Evolutionary conservation across 164 flowering plant genomes (phyloP).

Genomic region (Nelumbo lutea): DNA sequence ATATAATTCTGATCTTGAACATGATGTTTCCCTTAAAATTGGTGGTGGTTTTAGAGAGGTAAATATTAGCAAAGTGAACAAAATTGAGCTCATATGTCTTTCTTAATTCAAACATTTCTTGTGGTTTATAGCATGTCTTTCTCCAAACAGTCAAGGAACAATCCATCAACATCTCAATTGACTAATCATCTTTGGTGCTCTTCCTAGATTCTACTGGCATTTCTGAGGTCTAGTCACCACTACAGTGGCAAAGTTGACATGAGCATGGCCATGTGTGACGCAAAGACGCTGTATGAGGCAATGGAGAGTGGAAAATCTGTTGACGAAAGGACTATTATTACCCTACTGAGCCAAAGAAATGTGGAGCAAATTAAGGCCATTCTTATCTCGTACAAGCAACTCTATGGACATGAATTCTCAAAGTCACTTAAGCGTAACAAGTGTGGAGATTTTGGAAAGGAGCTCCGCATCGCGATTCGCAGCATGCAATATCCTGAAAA

Average conservation of each 20-base stretch:
- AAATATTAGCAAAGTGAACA: neutral
- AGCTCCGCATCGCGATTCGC: conserved; percentile 20
- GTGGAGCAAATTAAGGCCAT: conserved; percentile 28
- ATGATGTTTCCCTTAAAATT: conserved; percentile 25
- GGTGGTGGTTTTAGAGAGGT: conserved; percentile 28
- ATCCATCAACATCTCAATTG: neutral
- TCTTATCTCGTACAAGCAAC: conserved; percentile 30
- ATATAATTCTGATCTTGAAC: conserved; percentile 29
- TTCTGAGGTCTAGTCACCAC: conserved; percentile 20
- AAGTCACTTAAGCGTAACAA: conserved; percentile 29
- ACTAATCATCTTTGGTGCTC: neutral
- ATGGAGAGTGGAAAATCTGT: conserved; percentile 35
- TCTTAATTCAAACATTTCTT: no score
- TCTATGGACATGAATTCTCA: conserved; percentile 41
- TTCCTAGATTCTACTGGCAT: conserved; percentile 23
- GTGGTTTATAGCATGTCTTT: no score
- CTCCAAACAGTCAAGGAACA: neutral
- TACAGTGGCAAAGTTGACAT: conserved; percentile 18
- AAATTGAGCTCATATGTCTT: no score
- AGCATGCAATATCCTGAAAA: conserved; percentile 30
- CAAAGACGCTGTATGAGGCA: conserved; percentile 40
- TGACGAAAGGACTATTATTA: conserved; percentile 27
- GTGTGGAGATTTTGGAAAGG: conserved; percentile 35
- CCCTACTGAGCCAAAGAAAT: conserved; percentile 27
- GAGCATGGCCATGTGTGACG: conserved; percentile 46